A percentile compares a stretch with the other conserved stretches of the same genome.
Evolutionary conservation across 2,329 filamentous ascomycete species (phyloP).

Genomic region (Magnaporthiopsis poae): DNA sequence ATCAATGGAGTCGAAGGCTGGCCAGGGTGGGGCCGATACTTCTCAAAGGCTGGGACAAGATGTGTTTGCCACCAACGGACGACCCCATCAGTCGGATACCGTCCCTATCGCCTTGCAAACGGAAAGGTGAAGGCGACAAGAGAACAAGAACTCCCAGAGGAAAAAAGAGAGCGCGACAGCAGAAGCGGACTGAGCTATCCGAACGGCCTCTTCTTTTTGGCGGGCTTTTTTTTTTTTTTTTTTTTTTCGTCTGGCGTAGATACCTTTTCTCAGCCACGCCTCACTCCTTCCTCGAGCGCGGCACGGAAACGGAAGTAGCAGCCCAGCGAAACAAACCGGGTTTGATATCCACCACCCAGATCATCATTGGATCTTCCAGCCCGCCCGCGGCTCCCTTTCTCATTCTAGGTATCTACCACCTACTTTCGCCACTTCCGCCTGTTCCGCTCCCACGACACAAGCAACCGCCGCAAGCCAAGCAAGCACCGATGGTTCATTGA

Average conservation of each 20-base stretch:
- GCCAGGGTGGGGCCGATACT: no score
- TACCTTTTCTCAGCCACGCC: background rate
- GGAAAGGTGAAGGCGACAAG: background rate
- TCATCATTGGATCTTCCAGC: no score
- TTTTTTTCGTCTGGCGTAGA: background rate
- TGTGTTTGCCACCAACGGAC: no score
- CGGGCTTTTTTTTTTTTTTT: background rate
- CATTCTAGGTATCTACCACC: background rate
- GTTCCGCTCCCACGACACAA: background rate
- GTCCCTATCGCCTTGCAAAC: background rate
- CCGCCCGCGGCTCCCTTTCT: no score
- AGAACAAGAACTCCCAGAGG: background rate
- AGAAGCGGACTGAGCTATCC: background rate
- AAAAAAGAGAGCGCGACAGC: background rate
- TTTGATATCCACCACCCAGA: background rate
- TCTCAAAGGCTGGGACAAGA: no score
- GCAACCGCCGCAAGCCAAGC: background rate
- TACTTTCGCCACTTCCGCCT: background rate
- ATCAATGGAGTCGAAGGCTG: no score
- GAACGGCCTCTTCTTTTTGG: background rate
- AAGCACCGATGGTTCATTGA: background rate
- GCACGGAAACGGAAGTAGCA: background rate
- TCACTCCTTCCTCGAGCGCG: background rate
- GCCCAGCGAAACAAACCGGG: background rate
- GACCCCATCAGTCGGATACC: background rate